Percentiles rank a stretch among this genome's conserved stretches.
phyloP scores from a whole-genome alignment of 768 basidiomycete species.

The Amylocystis lapponica region DNA sequence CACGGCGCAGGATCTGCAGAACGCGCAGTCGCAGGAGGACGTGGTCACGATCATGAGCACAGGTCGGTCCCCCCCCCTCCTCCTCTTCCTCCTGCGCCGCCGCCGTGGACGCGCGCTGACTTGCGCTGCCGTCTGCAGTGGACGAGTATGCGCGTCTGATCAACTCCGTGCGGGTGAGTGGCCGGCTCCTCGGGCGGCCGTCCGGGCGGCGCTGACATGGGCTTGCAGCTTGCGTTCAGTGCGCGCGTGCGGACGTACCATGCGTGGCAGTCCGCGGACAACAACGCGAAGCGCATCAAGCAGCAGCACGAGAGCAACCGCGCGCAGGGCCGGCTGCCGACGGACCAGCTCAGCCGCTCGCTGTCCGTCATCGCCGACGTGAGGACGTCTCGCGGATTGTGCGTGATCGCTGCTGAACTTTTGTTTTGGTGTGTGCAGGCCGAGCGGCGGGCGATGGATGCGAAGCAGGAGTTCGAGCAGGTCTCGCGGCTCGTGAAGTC shows the following conservation, averaged over 20 bases:
- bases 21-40: constrained; percentile 75
- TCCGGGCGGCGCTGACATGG: background rate
- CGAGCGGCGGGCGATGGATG: constrained; percentile 77
- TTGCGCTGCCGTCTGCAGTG: constrained; percentile 28
- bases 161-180: constrained; percentile 73
- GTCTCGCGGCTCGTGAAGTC: constrained; percentile 83
- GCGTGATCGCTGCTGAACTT: no score
- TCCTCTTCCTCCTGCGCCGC: background rate
- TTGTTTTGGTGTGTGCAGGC: constrained; percentile 47
- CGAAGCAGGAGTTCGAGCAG: constrained; percentile 85
- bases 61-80: constrained; percentile 30
- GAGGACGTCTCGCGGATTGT: constrained; percentile 19
- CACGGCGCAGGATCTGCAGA: constrained; percentile 69
- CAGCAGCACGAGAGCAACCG: constrained; percentile 78
- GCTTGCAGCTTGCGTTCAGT: constrained; percentile 70
- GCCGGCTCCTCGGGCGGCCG: background rate
- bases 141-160: constrained; percentile 95
- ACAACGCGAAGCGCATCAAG: constrained; percentile 65
- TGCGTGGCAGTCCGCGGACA: constrained; percentile 76
- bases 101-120: background rate
- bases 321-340: constrained; percentile 64
- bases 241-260: constrained; percentile 82
- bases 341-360: constrained; percentile 69
- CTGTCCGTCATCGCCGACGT: constrained; percentile 80
- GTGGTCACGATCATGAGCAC: constrained; percentile 76